Conservation (phyloP, 192 early-diverging fungal species). For the Coemansia sp. region DNA sequence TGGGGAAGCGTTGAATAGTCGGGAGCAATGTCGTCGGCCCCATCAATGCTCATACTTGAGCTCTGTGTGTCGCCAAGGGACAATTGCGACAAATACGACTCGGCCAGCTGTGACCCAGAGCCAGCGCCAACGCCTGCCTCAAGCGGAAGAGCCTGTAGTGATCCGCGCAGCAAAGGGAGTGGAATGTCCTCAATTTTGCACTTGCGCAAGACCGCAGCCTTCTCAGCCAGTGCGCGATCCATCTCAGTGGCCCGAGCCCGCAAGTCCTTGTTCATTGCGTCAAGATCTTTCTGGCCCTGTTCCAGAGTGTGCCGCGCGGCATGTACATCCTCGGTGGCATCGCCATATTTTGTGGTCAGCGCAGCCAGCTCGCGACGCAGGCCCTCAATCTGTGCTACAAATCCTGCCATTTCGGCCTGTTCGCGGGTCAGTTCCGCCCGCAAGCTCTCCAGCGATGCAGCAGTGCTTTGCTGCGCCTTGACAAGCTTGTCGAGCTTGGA, state of each 20-base stretch:
- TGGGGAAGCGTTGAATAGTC: slow-evolving; percentile 42
- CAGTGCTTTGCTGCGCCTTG: slow-evolving; percentile 50
- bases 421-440: slow-evolving; percentile 52
- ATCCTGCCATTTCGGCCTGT: slow-evolving; percentile 51
- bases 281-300: slow-evolving; percentile 61
- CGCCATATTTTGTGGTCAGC: slow-evolving; percentile 56
- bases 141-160: slow-evolving; percentile 73
- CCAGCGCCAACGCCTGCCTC: slow-evolving; percentile 56
- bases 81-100: slow-evolving; percentile 45
- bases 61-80: slow-evolving; percentile 47
- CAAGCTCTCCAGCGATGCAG: slow-evolving; percentile 30
- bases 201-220: slow-evolving; percentile 74
- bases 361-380: slow-evolving; percentile 56
- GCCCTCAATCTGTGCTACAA: slow-evolving; percentile 46
- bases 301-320: slow-evolving; percentile 69
- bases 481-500: slow-evolving; percentile 63
- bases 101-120: slow-evolving; percentile 31
- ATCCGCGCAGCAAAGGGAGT: slow-evolving; percentile 74
- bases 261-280: slow-evolving; percentile 45
- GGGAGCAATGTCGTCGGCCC: slow-evolving; percentile 28
- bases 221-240: slow-evolving; percentile 77
- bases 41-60: slow-evolving; percentile 23
- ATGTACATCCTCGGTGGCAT: slow-evolving; percentile 59
- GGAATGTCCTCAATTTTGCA: slow-evolving; percentile 96
- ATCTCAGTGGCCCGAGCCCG: slow-evolving; percentile 57